phyloP scores from a whole-genome alignment of 352 stramenopile genomes.

The Globisporangium yorkense region DNA sequence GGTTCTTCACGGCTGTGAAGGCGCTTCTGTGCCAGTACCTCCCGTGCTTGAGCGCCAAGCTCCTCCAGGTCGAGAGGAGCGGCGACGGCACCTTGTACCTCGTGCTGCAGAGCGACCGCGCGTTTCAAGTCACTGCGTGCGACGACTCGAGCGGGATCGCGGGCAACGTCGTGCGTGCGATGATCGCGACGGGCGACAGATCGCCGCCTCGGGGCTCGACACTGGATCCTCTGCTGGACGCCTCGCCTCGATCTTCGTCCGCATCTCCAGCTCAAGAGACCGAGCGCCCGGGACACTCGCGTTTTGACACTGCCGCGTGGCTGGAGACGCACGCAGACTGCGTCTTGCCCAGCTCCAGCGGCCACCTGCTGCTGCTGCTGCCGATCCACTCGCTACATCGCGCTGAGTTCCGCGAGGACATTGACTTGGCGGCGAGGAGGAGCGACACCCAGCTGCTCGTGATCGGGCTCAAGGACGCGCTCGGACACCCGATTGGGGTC shows the following conservation, averaged over 20 bases:
- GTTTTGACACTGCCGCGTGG: not conserved
- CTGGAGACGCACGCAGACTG: conserved; percentile 1
- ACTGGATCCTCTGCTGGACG: not conserved
- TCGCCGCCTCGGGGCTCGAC: not conserved
- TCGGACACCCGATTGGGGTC: conserved; percentile 7
- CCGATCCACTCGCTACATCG: conserved; percentile 5
- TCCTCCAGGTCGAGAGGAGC: conserved; percentile 24
- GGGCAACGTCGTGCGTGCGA: conserved; percentile 4
- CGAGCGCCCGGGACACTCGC: not conserved
- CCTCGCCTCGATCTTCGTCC: not conserved
- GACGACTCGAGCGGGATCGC: conserved; percentile 10
- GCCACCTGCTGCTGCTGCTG: conserved; percentile 14
- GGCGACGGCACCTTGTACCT: conserved; percentile 1
- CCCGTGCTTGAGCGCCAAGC: conserved; percentile 18
- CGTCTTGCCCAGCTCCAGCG: conserved; percentile 11
- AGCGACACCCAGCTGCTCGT: conserved; percentile 11
- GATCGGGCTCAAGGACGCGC: conserved; percentile 8
- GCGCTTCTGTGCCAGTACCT: conserved; percentile 35
- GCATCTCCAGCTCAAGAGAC: not conserved
- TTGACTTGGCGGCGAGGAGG: conserved; percentile 11
- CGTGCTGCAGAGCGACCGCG: conserved; percentile 8
- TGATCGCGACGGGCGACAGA: not conserved
- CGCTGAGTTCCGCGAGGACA: conserved; percentile 2
- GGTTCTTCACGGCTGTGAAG: conserved; percentile 37
- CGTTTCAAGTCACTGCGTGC: not conserved